These are phyloP conservation scores for Skeletonema costatum DNA, from an alignment of 108 stramenopile genomes.

Conservation along the genomic window DNA sequence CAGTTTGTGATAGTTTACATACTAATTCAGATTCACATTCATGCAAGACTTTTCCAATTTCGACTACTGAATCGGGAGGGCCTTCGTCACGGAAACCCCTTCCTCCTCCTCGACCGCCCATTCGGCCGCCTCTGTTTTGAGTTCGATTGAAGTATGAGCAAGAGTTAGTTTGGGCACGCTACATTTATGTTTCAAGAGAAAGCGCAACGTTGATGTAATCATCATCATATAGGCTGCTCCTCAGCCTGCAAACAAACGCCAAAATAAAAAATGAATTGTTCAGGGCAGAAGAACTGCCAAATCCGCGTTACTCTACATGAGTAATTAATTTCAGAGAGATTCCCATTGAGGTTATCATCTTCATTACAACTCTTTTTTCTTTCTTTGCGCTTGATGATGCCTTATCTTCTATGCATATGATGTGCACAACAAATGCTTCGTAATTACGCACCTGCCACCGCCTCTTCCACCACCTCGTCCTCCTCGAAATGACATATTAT, in stretches of 20 bases:
- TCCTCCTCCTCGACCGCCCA: slow-evolving; percentile 26
- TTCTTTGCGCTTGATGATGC: neutral
- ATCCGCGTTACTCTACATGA: neutral
- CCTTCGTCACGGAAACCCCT: slow-evolving; percentile 71
- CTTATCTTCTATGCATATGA: neutral
- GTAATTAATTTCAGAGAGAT: slow-evolving; percentile 10
- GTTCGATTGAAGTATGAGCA: neutral
- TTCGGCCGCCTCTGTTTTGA: slow-evolving; percentile 9
- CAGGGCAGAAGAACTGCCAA: neutral
- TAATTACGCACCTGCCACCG: slow-evolving; percentile 25
- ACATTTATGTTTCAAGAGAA: neutral
- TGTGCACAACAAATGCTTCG: neutral
- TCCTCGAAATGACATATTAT: slow-evolving; percentile 21
- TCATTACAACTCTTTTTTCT: neutral
- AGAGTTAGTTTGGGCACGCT: neutral
- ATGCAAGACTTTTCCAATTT: slow-evolving; percentile 76
- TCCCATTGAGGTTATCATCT: neutral
- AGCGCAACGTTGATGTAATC: neutral
- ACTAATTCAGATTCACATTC: slow-evolving; percentile 88
- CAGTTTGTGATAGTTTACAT: slow-evolving; percentile 69
- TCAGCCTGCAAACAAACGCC: no score
- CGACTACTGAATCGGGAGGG: slow-evolving; percentile 83
- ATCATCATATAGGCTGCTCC: neutral
- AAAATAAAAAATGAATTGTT: neutral
- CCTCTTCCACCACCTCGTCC: slow-evolving; percentile 30